Percentiles rank a stretch among this genome's conserved stretches.
These are phyloP conservation scores for Phytophthora pinifolia DNA, from an alignment of 352 stramenopile species.

Conservation along the genomic window DNA sequence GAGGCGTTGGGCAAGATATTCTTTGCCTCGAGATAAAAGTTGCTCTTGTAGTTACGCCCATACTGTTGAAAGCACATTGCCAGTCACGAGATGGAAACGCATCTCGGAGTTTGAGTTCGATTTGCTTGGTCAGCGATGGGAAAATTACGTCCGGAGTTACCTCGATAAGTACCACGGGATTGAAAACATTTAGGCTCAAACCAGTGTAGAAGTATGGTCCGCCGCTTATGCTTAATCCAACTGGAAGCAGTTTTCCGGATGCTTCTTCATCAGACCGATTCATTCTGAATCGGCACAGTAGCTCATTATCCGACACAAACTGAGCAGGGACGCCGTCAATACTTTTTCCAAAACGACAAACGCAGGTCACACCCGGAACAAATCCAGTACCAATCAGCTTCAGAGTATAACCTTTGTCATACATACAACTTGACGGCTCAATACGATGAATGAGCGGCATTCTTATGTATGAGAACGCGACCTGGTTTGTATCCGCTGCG, in stretches of 20 bases:
- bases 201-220: constrained; percentile 34
- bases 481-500: background rate
- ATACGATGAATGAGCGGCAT: constrained; percentile 28
- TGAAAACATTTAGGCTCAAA: constrained; percentile 31
- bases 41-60: constrained; percentile 33
- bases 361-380: constrained; percentile 7
- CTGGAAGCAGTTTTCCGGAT: constrained; percentile 5
- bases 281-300: constrained; percentile 19
- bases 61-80: constrained; percentile 29
- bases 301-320: constrained; percentile 20
- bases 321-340: constrained; percentile 8
- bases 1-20: constrained; percentile 26
- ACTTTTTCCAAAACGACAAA: constrained; percentile 33
- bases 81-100: constrained; percentile 26
- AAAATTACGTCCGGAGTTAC: constrained; percentile 30
- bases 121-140: constrained; percentile 14
- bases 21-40: constrained; percentile 19
- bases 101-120: constrained; percentile 25
- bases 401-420: constrained; percentile 21
- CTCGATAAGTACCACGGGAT: constrained; percentile 19
- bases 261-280: constrained; percentile 3
- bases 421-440: constrained; percentile 30
- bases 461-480: constrained; percentile 35
- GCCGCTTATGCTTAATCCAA: constrained; percentile 37
- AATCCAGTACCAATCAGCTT: constrained; percentile 28